Percentiles rank a stretch among this genome's conserved stretches.
Conservation (phyloP, 2,329 filamentous ascomycete genomes). For the Nothophoma quercina region DNA sequence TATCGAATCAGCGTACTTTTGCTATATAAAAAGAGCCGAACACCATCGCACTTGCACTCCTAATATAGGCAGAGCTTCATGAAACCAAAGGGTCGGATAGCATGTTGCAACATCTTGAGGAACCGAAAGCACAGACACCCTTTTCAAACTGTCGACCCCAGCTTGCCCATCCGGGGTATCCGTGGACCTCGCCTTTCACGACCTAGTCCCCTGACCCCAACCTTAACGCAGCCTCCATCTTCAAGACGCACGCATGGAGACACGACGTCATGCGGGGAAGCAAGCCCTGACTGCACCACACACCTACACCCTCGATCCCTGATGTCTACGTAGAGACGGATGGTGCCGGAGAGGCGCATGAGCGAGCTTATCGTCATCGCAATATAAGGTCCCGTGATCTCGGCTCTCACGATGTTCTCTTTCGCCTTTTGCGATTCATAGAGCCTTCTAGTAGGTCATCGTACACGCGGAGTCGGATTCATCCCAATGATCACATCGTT, state of each 20-base stretch:
- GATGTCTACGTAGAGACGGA: not conserved
- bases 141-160: not conserved
- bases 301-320: constrained; percentile 1
- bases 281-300: not conserved
- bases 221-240: not conserved
- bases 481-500: no score
- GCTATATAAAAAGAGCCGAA: not conserved
- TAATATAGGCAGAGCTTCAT: not conserved
- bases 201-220: not conserved
- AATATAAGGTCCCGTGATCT: not conserved
- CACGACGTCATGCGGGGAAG: constrained; percentile 8
- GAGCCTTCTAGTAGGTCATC: no score
- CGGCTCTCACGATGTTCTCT: no score
- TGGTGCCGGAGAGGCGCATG: constrained; percentile 4
- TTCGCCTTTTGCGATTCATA: no score
- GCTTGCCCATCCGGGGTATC: constrained; percentile 8
- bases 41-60: not conserved
- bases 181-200: not conserved
- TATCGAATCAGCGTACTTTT: no score
- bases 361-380: not conserved
- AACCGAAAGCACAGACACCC: constrained; percentile 2
- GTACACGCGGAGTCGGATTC: no score
- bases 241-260: not conserved
- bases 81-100: not conserved
- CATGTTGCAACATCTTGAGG: not conserved